Base-by-base conservation (phyloP, 164 flowering plant species). In the Aristolochia californica region DNA sequence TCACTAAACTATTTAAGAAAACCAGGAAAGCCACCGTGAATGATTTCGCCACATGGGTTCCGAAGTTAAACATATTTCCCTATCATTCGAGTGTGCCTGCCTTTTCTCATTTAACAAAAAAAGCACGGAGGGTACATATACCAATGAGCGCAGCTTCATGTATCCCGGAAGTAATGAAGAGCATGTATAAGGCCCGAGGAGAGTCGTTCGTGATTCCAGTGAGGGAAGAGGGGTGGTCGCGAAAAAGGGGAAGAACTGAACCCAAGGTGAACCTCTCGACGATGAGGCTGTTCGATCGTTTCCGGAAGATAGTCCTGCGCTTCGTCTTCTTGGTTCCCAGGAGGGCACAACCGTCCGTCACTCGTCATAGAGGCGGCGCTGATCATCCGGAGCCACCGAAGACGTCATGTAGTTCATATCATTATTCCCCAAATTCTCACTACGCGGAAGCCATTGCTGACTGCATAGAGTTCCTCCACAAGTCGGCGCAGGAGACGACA, bases 41-140 rank as follows among this genome's bases (percentile, higher is more conserved):
- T 85, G 85, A 85, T 83, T 78, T 73, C 74, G 62, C 65, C 85
- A 81, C 86, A 85, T 85, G 88, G 68, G 48, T 45, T 60, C 21
- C 26, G 56, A 20, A 13, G 22, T 30, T 45, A 57, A 44, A 25
- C 51, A n/a, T 45, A 20, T 34, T 34, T 34, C 40, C 40, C 40
- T 34, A 34, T 34, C 40, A 34, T 34, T 34, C 40, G 40, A 34
- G 40, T 34, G 40, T 34, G 40, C 40, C 40, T 34, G 7, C 5
- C 40, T 12, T 2, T 2, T 34, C 10, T 34, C 10, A 34, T 3
- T 34, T 34, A 34, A 34, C 7, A 34, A 8, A 34, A 5, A 12
- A 34, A 34, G 40, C 40, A 12, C 40, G 10, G 40, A 34, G 40
- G 40, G 40, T 34, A 34, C 40, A 3, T 3, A 34, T 34, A 34